phyloP scores from a whole-genome alignment of 164 flowering plant genomes.

The Tetrastigma voinierianum region DNA sequence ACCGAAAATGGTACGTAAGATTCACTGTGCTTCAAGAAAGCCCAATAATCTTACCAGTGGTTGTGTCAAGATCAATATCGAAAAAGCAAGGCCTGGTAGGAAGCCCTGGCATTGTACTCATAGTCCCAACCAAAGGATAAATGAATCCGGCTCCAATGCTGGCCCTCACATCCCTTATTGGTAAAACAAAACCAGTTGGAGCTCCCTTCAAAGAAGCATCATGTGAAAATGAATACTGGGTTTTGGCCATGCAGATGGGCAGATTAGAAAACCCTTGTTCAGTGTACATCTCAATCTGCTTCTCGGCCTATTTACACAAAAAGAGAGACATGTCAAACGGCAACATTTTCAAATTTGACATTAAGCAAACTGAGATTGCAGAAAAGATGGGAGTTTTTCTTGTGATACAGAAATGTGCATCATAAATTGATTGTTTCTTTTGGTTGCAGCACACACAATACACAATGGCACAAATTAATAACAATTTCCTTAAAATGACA shows the following conservation, averaged over 20 bases:
- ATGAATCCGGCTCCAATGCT: constrained; percentile 99
- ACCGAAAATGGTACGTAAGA: no score
- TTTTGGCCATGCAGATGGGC: constrained; percentile 99
- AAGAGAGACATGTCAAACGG: background rate
- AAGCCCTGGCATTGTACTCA: constrained; percentile 99
- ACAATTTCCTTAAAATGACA: background rate
- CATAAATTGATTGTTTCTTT: no score
- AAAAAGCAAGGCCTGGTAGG: constrained; percentile 97
- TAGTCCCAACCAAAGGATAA: constrained; percentile 92
- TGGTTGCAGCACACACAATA: no score
- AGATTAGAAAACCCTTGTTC: constrained; percentile 82
- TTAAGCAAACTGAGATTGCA: background rate
- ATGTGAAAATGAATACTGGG: constrained; percentile 94
- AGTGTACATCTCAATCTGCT: constrained; percentile 92
- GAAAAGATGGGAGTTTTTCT: background rate
- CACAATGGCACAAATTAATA: no score
- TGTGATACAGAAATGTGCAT: no score
- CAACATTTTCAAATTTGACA: no score
- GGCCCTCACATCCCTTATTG: constrained; percentile 88
- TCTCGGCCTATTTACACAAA: constrained; percentile 70
- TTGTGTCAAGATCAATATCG: constrained; percentile 83
- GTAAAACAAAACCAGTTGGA: constrained; percentile 80
- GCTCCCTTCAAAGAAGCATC: constrained; percentile 81
- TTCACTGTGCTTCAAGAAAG: constrained; percentile 50
- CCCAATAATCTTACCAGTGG: constrained; percentile 83